phyloP scores from a whole-genome alignment of 2,329 filamentous ascomycete genomes.

The Alternaria panax region DNA sequence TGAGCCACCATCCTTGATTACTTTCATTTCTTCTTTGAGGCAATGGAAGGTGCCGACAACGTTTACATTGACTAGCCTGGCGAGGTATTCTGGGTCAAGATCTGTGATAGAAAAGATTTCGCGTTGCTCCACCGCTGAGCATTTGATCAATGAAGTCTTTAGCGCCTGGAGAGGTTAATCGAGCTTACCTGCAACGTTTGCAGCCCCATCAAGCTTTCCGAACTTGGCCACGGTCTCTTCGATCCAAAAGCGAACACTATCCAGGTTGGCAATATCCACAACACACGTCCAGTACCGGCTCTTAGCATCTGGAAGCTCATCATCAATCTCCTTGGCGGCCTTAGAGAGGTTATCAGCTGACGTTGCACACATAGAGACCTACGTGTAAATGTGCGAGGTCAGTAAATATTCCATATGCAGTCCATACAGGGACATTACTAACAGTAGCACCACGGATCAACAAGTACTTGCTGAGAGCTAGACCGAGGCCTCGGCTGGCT shows the following conservation, averaged over 20 bases:
- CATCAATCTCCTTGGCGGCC: conserved; percentile 4
- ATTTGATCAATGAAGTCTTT: neutral
- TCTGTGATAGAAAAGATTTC: conserved; percentile 15
- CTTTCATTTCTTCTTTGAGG: conserved; percentile 36
- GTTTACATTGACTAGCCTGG: conserved; percentile 45
- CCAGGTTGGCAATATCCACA: conserved; percentile 3
- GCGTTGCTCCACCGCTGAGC: conserved; percentile 7
- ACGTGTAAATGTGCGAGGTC: neutral
- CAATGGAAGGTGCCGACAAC: conserved; percentile 47
- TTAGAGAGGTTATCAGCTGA: conserved; percentile 3
- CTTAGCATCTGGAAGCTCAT: conserved; percentile 7
- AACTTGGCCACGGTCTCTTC: conserved; percentile 43
- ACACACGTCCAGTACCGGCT: conserved; percentile 3
- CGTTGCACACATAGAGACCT: conserved; percentile 7
- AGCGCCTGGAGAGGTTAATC: too few relatives aligned
- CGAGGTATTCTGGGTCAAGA: conserved; percentile 25
- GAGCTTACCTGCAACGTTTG: conserved; percentile 50
- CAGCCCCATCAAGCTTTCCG: conserved; percentile 50
- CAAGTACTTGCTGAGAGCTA: conserved; percentile 6
- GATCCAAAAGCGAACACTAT: conserved; percentile 40
- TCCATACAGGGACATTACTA: neutral
- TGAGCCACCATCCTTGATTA: conserved; percentile 29
- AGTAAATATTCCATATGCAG: neutral
- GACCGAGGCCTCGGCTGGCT: conserved; percentile 2
- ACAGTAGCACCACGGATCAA: conserved; percentile 5